Conservation (phyloP, 164 flowering plant species). For the Liquidambar formosana region DNA sequence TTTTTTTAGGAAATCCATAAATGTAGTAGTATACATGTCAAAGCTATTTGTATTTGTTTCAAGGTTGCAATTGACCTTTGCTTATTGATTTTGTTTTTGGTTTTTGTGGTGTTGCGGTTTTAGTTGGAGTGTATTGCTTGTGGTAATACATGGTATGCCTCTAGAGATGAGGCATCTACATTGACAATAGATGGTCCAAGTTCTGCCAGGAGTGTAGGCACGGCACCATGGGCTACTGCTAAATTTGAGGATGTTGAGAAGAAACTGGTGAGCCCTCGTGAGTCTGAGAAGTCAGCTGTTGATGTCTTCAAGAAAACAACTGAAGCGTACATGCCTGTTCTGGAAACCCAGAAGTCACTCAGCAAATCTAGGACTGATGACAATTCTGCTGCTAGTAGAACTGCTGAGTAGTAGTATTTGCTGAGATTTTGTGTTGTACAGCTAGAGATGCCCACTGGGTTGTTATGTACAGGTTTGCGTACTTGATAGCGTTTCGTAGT, state of each 20-base stretch:
- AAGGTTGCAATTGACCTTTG: not conserved
- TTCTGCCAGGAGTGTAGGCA: constrained; percentile 37
- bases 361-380: constrained; percentile 46
- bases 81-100: not conserved
- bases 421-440: too few relatives aligned
- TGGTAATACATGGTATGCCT: constrained; percentile 90
- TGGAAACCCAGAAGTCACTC: constrained; percentile 66
- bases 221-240: constrained; percentile 85
- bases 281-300: constrained; percentile 41
- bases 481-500: too few relatives aligned
- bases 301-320: constrained; percentile 53
- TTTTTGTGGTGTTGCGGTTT: not conserved
- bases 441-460: too few relatives aligned
- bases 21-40: not conserved
- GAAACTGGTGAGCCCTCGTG: constrained; percentile 66
- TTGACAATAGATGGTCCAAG: constrained; percentile 73
- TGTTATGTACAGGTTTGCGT: too few relatives aligned
- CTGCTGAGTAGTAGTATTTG: constrained; percentile 14
- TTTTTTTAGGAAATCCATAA: too few relatives aligned
- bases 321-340: constrained; percentile 48
- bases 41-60: not conserved
- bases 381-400: constrained; percentile 18
- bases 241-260: constrained; percentile 81
- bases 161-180: constrained; percentile 74
- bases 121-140: constrained; percentile 90